phyloP scores from a whole-genome alignment of 2,329 filamentous ascomycete species.

The Hymenoscyphus scutula region DNA sequence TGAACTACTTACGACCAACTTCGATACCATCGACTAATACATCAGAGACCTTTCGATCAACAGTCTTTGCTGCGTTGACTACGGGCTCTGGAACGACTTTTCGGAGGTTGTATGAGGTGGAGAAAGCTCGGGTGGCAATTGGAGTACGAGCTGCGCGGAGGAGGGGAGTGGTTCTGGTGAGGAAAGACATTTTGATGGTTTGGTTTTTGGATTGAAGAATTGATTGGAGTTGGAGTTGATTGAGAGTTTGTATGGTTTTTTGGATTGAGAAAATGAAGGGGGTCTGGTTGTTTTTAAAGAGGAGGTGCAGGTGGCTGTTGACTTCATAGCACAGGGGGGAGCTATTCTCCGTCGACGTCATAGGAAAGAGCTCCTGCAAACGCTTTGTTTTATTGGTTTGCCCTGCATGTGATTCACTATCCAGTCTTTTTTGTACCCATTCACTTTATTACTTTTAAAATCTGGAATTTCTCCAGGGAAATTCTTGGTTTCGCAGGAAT shows the following conservation, averaged over 20 bases:
- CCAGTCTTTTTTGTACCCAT: background rate
- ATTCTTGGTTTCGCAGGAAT: background rate
- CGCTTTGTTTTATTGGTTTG: background rate
- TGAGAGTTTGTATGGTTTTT: background rate
- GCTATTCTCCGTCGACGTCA: background rate
- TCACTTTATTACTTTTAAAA: background rate
- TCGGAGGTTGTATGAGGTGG: constrained; percentile 43
- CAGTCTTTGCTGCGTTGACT: constrained; percentile 58
- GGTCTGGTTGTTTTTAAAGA: constrained; percentile 2
- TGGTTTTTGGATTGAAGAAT: constrained; percentile 7
- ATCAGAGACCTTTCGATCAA: constrained; percentile 58
- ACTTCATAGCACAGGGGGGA: constrained; percentile 6
- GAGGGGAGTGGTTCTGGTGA: constrained; percentile 47
- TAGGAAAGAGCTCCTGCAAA: background rate
- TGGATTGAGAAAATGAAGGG: background rate
- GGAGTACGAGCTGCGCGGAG: constrained; percentile 30
- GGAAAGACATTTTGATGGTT: constrained; percentile 48
- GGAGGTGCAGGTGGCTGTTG: background rate
- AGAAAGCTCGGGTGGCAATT: constrained; percentile 48
- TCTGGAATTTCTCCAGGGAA: background rate
- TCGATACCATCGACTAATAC: constrained; percentile 63
- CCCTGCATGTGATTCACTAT: background rate
- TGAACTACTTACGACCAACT: constrained; percentile 48
- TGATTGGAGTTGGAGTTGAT: background rate
- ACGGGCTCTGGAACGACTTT: constrained; percentile 53